Conservation (phyloP, 225 moss, liverwort and hornwort genomes). For the Physcomitrellopsis africana region DNA sequence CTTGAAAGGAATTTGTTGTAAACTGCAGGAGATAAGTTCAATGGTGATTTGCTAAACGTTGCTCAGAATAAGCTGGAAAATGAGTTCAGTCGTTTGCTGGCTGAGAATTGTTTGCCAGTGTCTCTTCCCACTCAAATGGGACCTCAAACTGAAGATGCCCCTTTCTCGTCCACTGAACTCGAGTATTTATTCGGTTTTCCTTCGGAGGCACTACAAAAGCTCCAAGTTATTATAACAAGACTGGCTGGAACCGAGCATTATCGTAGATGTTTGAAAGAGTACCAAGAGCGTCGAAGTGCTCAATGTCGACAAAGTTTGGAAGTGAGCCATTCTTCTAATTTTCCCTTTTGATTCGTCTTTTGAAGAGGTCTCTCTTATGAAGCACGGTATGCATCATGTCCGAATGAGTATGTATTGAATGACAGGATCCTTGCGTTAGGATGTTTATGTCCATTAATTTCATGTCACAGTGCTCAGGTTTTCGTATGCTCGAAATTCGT, state of each 20-base stretch:
- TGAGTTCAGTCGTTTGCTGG: slow-evolving; percentile 61
- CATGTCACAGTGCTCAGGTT: not conserved
- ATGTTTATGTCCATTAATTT: not conserved
- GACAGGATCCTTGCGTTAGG: slow-evolving; percentile 4
- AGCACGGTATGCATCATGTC: not conserved
- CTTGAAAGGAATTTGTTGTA: not conserved
- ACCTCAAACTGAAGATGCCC: slow-evolving; percentile 37
- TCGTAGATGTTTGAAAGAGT: slow-evolving; percentile 57
- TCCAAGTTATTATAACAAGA: slow-evolving; percentile 63
- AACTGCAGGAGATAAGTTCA: slow-evolving; percentile 36
- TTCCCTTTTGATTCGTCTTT: not conserved
- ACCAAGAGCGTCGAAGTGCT: slow-evolving; percentile 52
- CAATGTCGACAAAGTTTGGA: slow-evolving; percentile 57
- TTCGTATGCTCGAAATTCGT: not conserved
- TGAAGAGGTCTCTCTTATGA: not conserved
- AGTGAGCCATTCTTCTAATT: slow-evolving; percentile 20
- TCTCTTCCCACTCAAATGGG: slow-evolving; percentile 47
- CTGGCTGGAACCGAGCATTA: slow-evolving; percentile 47
- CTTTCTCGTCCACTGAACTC: slow-evolving; percentile 32
- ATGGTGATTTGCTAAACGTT: slow-evolving; percentile 55
- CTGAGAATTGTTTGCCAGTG: slow-evolving; percentile 46
- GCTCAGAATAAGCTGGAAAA: slow-evolving; percentile 54
- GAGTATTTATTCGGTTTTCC: slow-evolving; percentile 46
- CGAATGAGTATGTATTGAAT: not conserved
- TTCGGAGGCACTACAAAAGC: slow-evolving; percentile 39